Conservation (phyloP, 2,329 filamentous ascomycete genomes). For the Sporothrix globosa region DNA sequence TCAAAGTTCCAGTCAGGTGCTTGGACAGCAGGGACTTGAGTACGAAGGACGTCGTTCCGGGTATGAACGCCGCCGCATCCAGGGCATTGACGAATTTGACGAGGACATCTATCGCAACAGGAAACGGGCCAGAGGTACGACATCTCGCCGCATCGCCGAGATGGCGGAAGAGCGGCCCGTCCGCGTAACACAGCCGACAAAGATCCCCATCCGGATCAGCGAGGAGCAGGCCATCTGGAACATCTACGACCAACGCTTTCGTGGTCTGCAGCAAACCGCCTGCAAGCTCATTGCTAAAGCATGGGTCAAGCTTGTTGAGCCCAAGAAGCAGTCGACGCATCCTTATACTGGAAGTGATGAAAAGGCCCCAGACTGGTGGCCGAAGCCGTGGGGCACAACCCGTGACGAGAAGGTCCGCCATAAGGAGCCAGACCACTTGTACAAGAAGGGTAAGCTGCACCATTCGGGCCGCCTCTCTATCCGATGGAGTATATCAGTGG, state of each 20-base stretch:
- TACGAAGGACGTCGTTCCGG: conserved; percentile 38
- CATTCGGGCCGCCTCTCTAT: background rate
- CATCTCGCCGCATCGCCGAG: conserved; percentile 45
- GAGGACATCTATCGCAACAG: conserved; percentile 44
- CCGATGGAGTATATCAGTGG: no score
- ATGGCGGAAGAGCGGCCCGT: conserved; percentile 48
- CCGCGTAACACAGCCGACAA: conserved; percentile 44
- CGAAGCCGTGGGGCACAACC: conserved; percentile 56
- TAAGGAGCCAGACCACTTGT: conserved; percentile 73
- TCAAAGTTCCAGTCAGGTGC: conserved; percentile 24
- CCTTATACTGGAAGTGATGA: conserved; percentile 70
- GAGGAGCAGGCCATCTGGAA: conserved; percentile 58
- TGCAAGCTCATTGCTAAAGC: conserved; percentile 75
- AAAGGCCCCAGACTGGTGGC: conserved; percentile 70
- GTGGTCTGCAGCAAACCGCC: conserved; percentile 68
- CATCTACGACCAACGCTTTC: conserved; percentile 65
- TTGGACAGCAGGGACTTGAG: conserved; percentile 22
- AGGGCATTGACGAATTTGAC: conserved; percentile 38
- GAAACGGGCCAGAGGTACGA: conserved; percentile 44
- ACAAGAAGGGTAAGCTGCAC: conserved; percentile 60
- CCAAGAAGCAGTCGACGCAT: conserved; percentile 75
- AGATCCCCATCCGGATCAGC: conserved; percentile 55
- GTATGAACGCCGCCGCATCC: conserved; percentile 40
- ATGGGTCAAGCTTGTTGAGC: conserved; percentile 75
- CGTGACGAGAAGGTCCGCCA: conserved; percentile 63